Conservation (phyloP, 2,329 filamentous ascomycete genomes). For the Zopfia rhizophila region DNA sequence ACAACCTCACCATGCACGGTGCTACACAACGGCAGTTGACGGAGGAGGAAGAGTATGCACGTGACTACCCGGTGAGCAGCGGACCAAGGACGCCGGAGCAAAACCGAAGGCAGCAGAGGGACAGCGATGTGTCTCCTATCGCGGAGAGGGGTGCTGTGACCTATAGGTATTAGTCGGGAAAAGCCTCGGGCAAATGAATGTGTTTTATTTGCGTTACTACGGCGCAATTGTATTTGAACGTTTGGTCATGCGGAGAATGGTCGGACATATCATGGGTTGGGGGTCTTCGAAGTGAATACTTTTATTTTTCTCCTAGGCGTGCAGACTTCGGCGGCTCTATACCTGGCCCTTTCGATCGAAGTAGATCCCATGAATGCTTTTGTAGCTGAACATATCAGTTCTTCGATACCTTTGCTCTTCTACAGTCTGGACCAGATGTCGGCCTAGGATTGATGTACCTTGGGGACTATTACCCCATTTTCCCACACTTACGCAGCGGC, state of each 20-base stretch:
- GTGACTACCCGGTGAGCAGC: conserved; percentile 30
- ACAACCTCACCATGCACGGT: conserved; percentile 60
- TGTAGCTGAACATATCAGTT: no score
- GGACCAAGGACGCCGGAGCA: conserved; percentile 40
- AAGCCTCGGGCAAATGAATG: no score
- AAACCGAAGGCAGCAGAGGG: conserved; percentile 18
- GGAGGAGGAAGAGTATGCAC: conserved; percentile 40
- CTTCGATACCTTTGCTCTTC: no score
- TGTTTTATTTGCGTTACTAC: no score
- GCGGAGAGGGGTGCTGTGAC: conserved; percentile 49
- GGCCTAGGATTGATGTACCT: no score
- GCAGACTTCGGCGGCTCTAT: conserved; percentile 6
- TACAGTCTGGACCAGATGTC: no score
- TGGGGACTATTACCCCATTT: no score
- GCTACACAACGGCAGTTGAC: conserved; percentile 31
- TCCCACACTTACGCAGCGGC: no score
- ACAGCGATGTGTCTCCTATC: conserved; percentile 48
- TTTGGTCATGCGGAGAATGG: conserved; percentile 10
- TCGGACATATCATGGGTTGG: background rate
- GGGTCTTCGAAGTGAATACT: conserved; percentile 5
- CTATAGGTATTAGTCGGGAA: conserved; percentile 45
- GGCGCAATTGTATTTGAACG: conserved; percentile 28
- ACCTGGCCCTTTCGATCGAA: conserved; percentile 1
- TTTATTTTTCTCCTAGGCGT: conserved; percentile 1
- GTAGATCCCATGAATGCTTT: conserved; percentile 2